Percentiles rank a stretch among this genome's conserved stretches.
Conservation (phyloP, 2,329 filamentous ascomycete species). For the Arthrobotrys pseudoclavata region DNA sequence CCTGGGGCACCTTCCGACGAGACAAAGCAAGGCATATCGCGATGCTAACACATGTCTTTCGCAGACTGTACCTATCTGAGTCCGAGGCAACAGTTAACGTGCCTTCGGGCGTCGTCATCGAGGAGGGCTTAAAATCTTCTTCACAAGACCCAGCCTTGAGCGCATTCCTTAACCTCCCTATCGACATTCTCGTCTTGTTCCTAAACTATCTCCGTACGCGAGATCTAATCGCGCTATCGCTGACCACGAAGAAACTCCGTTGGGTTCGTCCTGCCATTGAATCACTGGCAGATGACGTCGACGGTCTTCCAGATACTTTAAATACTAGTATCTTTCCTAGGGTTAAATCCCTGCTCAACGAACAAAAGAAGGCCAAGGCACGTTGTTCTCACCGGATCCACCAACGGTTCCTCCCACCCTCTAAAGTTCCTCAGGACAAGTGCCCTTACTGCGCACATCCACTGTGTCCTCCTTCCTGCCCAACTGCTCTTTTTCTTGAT, state of each 20-base stretch:
- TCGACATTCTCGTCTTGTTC: constrained; percentile 26
- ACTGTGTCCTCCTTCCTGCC: constrained; percentile 27
- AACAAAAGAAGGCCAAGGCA: constrained; percentile 1
- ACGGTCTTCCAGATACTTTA: neutral
- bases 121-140: neutral
- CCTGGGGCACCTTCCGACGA: neutral
- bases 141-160: neutral
- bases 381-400: constrained; percentile 13
- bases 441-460: constrained; percentile 38
- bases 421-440: neutral
- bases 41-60: constrained; percentile 22
- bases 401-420: constrained; percentile 19
- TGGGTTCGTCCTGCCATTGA: constrained; percentile 11
- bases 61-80: constrained; percentile 4
- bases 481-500: constrained; percentile 32
- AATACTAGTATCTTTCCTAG: neutral
- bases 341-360: neutral
- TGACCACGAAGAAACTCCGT: constrained; percentile 27
- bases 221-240: constrained; percentile 22
- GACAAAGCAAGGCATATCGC: neutral
- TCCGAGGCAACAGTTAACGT: constrained; percentile 5
- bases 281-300: neutral
- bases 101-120: constrained; percentile 12
- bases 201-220: constrained; percentile 27
- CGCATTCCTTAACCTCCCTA: constrained; percentile 16